These are phyloP conservation scores for Colletotrichum godetiae DNA, from an alignment of 2,329 filamentous ascomycete genomes.

Conservation along the genomic window DNA sequence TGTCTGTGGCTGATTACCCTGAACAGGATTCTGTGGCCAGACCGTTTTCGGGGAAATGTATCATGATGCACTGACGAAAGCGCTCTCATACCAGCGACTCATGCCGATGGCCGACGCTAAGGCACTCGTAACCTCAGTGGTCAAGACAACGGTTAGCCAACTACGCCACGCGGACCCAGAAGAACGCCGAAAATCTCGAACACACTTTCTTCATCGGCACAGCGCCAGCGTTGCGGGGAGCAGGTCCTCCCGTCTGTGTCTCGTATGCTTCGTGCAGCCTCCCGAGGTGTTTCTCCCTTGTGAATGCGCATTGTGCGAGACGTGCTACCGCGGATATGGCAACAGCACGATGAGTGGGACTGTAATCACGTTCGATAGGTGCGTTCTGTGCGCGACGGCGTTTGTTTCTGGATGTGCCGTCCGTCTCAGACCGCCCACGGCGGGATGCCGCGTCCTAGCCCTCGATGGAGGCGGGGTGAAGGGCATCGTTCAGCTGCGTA, in stretches of 20 bases:
- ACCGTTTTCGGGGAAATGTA: neutral
- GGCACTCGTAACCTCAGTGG: neutral
- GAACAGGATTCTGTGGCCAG: neutral
- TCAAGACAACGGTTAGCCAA: neutral
- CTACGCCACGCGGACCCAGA: neutral
- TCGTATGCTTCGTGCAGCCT: neutral
- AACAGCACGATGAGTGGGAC: neutral
- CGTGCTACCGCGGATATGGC: neutral
- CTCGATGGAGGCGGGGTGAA: constrained; percentile 44
- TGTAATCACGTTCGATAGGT: neutral
- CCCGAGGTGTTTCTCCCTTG: neutral
- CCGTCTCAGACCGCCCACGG: constrained; percentile 1
- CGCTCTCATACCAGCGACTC: neutral
- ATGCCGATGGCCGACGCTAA: neutral
- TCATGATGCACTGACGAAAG: neutral
- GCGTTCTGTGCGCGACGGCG: neutral
- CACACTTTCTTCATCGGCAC: neutral
- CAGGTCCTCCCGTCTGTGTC: neutral
- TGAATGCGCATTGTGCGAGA: constrained; percentile 5
- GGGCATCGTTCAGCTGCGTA: constrained; percentile 43
- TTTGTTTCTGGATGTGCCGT: constrained; percentile 1
- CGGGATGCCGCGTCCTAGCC: constrained; percentile 7
- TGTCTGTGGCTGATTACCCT: neutral
- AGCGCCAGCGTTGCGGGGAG: neutral
- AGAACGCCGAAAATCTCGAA: neutral